Conservation (phyloP, 768 basidiomycete genomes). For the Lactifluus volemus region DNA sequence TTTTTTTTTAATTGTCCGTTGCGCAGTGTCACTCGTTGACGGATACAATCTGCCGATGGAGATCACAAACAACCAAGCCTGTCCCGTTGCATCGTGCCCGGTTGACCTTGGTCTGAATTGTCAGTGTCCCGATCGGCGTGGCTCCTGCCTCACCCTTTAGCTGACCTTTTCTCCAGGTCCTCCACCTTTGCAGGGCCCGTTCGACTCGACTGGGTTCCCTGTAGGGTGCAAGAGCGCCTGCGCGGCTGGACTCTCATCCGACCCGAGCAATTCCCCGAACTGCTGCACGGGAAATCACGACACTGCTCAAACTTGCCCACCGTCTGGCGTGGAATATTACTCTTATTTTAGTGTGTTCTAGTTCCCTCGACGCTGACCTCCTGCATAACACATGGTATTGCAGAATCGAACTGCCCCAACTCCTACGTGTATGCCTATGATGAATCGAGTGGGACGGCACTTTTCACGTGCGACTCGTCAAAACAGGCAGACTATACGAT, state of each 20-base stretch:
- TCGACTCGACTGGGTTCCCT: slow-evolving; percentile 29
- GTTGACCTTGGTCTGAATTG: slow-evolving; percentile 32
- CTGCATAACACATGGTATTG: not conserved
- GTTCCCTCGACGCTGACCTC: not conserved
- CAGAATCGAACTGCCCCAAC: slow-evolving; percentile 37
- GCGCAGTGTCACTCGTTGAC: slow-evolving; percentile 25
- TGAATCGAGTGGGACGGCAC: slow-evolving; percentile 29
- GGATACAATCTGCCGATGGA: slow-evolving; percentile 30
- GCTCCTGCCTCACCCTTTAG: not conserved
- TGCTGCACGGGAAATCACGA: slow-evolving; percentile 53
- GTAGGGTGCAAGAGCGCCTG: slow-evolving; percentile 41
- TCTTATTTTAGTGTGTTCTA: slow-evolving; percentile 38
- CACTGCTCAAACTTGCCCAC: slow-evolving; percentile 49
- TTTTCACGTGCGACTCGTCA: slow-evolving; percentile 35
- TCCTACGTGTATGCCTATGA: slow-evolving; percentile 47
- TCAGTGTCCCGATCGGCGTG: not conserved
- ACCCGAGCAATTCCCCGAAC: slow-evolving; percentile 45
- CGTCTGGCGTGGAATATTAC: slow-evolving; percentile 35
- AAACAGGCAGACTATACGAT: slow-evolving; percentile 36
- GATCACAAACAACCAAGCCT: slow-evolving; percentile 27
- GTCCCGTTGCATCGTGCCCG: slow-evolving; percentile 29
- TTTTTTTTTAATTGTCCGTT: slow-evolving; percentile 16
- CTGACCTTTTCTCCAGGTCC: slow-evolving; percentile 24
- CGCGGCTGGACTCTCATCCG: slow-evolving; percentile 29
- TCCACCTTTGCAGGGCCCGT: slow-evolving; percentile 28